These are phyloP conservation scores for Mycena epipterygia DNA, from an alignment of 768 basidiomycete species.

Conservation along the genomic window DNA sequence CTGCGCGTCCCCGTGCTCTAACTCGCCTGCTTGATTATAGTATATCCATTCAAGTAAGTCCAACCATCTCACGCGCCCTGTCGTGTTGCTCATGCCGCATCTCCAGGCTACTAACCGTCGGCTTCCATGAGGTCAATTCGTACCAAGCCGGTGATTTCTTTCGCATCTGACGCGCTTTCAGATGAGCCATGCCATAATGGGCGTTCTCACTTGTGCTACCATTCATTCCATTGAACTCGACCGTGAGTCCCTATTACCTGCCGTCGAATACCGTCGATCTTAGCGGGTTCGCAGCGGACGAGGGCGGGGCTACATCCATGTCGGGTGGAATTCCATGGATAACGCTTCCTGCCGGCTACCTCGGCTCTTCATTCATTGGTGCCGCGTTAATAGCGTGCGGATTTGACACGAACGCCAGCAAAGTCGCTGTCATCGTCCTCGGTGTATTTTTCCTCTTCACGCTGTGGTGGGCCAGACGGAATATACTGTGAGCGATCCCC, in stretches of 20 bases:
- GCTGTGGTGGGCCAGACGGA: constrained; percentile 88
- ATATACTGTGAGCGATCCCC: constrained; percentile 71
- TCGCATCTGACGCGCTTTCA: constrained; percentile 43
- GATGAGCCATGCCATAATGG: constrained; percentile 91
- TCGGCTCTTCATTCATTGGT: constrained; percentile 89
- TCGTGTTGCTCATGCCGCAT: constrained; percentile 2
- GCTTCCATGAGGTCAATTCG: constrained; percentile 83
- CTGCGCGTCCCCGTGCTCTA: constrained; percentile 24
- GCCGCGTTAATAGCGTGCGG: constrained; percentile 90
- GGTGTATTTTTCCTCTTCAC: constrained; percentile 91
- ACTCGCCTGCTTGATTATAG: constrained; percentile 52
- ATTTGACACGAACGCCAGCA: constrained; percentile 91
- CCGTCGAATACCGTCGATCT: constrained; percentile 7
- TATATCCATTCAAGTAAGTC: constrained; percentile 93
- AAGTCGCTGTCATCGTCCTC: constrained; percentile 83
- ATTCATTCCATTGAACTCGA: constrained; percentile 91
- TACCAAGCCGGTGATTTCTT: background rate
- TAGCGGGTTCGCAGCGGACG: constrained; percentile 70
- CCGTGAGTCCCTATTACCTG: constrained; percentile 63
- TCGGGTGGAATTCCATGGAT: constrained; percentile 87
- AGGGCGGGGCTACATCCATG: constrained; percentile 91
- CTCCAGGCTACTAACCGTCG: constrained; percentile 82
- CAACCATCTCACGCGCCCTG: constrained; percentile 7
- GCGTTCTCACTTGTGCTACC: constrained; percentile 86
- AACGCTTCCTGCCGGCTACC: constrained; percentile 86